Percentiles rank a stretch among this genome's conserved stretches.
These are phyloP conservation scores for Colletotrichum salicis DNA, from an alignment of 2,329 filamentous ascomycete genomes.

Conservation along the genomic window DNA sequence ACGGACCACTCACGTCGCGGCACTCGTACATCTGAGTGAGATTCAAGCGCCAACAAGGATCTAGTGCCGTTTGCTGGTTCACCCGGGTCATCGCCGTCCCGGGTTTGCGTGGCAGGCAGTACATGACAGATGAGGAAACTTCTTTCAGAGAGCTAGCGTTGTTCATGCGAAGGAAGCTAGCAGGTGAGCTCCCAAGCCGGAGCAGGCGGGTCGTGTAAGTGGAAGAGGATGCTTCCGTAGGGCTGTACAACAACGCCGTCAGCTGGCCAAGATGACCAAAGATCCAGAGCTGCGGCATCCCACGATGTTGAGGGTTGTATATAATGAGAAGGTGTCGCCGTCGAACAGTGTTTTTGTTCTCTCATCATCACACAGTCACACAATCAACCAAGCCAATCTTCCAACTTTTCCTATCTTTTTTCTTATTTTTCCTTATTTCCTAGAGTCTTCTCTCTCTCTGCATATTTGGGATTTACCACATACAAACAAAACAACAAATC, in stretches of 20 bases:
- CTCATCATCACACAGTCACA: constrained; percentile 10
- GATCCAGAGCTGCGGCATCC: neutral
- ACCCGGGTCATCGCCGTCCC: neutral
- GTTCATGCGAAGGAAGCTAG: neutral
- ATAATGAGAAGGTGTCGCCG: neutral
- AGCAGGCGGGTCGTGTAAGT: neutral
- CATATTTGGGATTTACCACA: neutral
- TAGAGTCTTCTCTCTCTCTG: constrained; percentile 1
- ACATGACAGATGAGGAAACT: neutral
- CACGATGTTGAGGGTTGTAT: neutral
- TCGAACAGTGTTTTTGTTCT: neutral
- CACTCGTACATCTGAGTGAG: neutral
- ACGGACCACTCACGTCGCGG: neutral
- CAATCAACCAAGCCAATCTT: neutral
- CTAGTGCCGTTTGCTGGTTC: neutral
- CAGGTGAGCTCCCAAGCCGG: neutral
- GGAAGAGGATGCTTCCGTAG: constrained; percentile 23
- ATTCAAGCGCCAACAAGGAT: constrained; percentile 7
- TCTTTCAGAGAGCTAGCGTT: neutral
- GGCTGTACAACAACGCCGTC: constrained; percentile 21
- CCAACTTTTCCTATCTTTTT: constrained; percentile 17
- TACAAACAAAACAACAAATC: neutral
- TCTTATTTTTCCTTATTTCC: constrained; percentile 18
- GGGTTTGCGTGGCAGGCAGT: neutral
- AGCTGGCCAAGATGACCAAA: neutral